A percentile compares a stretch with the other conserved stretches of the same genome.
Evolutionary conservation across 345 rosid genomes (phyloP).

Genomic region (Brassica carinata): DNA sequence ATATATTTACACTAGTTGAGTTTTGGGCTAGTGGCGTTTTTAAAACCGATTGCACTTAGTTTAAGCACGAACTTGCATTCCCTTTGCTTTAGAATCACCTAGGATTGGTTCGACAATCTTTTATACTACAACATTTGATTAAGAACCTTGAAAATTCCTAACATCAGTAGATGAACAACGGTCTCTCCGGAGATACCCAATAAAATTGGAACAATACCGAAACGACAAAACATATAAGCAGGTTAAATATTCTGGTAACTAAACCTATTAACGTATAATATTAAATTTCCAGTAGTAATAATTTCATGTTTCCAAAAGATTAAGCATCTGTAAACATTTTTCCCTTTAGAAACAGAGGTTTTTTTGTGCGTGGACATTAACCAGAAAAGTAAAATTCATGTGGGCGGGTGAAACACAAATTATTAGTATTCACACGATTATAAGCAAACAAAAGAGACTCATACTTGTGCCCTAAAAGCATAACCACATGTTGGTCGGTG

Average conservation of each 20-base stretch:
- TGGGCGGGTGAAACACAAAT: slow-evolving; percentile 38
- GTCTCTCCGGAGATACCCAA: slow-evolving; percentile 1
- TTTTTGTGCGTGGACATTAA: slow-evolving; percentile 33
- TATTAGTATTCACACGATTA: slow-evolving; percentile 23
- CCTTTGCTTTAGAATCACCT: too few species aligned
- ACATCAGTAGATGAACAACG: neutral
- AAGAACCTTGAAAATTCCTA: too few species aligned
- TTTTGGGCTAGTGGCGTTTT: neutral
- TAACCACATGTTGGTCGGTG: slow-evolving; percentile 47
- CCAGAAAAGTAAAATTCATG: slow-evolving; percentile 37
- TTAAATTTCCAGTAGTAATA: slow-evolving; percentile 13
- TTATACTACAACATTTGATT: too few species aligned
- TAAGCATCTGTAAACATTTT: slow-evolving; percentile 21
- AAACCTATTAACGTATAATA: neutral
- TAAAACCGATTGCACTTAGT: too few species aligned
- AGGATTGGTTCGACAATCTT: too few species aligned
- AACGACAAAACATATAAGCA: neutral
- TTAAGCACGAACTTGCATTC: too few species aligned
- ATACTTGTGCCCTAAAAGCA: slow-evolving; percentile 48
- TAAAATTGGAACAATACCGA: slow-evolving; percentile 6
- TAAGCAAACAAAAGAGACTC: slow-evolving; percentile 26
- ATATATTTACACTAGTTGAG: neutral
- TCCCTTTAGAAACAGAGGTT: slow-evolving; percentile 26
- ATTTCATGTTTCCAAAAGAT: slow-evolving; percentile 36
- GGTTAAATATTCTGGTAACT: neutral